These are phyloP conservation scores for Dorcoceras hygrometricum DNA, from an alignment of 257 asterid species.

Conservation along the genomic window DNA sequence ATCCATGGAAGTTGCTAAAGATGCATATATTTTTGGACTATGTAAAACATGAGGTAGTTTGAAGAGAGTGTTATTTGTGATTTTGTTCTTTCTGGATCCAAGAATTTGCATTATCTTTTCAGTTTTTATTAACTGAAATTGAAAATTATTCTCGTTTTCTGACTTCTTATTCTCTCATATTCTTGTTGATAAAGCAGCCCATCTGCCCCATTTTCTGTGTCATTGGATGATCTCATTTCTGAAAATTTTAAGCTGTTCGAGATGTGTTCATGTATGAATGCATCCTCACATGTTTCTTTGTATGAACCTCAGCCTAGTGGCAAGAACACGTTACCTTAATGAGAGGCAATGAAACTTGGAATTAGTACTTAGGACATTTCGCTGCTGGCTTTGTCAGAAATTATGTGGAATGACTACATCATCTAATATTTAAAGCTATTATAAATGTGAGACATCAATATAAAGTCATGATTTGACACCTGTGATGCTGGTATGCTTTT, in stretches of 20 bases:
- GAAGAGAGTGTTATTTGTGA: not conserved
- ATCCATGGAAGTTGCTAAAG: conserved; percentile 81
- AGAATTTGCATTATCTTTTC: conserved; percentile 19
- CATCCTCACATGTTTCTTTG: not conserved
- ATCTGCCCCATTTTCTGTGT: not conserved
- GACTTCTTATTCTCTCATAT: not conserved
- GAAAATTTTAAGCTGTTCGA: not conserved
- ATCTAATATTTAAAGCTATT: not conserved
- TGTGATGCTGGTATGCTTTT: not conserved
- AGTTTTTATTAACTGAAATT: conserved; percentile 16
- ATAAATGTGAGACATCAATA: not conserved
- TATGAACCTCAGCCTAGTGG: not conserved
- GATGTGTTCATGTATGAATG: not conserved
- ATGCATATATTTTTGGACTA: conserved; percentile 76
- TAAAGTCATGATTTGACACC: not conserved
- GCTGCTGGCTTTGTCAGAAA: not conserved
- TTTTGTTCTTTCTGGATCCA: conserved; percentile 18
- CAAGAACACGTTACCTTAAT: no score
- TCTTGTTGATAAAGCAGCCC: not conserved
- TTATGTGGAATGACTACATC: not conserved
- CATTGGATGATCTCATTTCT: not conserved
- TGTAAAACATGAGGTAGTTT: conserved; percentile 78
- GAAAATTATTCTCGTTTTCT: not conserved
- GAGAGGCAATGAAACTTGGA: not conserved
- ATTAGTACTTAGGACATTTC: not conserved